phyloP scores from a whole-genome alignment of 2,329 filamentous ascomycete species.

The Thermochaetoides dissita region DNA sequence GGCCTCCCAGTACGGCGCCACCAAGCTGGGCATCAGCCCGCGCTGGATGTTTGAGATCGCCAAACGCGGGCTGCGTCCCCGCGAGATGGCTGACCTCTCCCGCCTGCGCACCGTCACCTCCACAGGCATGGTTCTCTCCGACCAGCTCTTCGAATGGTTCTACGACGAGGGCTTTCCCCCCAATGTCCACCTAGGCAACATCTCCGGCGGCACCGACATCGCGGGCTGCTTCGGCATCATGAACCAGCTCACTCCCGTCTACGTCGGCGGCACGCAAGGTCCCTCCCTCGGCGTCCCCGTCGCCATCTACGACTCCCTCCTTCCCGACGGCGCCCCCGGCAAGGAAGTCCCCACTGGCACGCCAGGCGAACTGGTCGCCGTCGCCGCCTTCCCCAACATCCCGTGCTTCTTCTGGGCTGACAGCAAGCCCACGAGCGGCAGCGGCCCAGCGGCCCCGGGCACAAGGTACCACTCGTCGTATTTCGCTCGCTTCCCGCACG shows the following conservation, averaged over 20 bases:
- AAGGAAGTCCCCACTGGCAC: conserved; percentile 39
- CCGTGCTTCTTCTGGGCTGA: conserved; percentile 55
- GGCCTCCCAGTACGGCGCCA: conserved; percentile 49
- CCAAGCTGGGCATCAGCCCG: conserved; percentile 61
- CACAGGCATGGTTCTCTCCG: conserved; percentile 71
- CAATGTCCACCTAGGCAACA: conserved; percentile 54
- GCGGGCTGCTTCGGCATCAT: conserved; percentile 47
- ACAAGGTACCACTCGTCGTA: conserved; percentile 46
- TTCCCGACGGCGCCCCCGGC: conserved; percentile 31
- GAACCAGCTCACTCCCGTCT: conserved; percentile 56
- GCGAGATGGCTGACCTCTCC: conserved; percentile 48
- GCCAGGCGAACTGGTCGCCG: conserved; percentile 62
- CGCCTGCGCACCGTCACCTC: conserved; percentile 47
- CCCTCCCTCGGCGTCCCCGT: conserved; percentile 35
- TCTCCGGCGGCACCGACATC: conserved; percentile 66
- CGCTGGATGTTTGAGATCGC: conserved; percentile 63
- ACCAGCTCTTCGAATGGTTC: conserved; percentile 68
- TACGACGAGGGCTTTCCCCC: conserved; percentile 57
- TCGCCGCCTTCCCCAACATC: conserved; percentile 59
- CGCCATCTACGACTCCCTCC: conserved; percentile 49
- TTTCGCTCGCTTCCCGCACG: conserved; percentile 48
- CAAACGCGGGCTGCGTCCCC: conserved; percentile 47
- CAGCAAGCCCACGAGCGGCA: conserved; percentile 12
- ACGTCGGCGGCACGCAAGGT: conserved; percentile 40
- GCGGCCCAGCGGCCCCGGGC: conserved; percentile 28